A percentile compares a stretch with the other conserved stretches of the same genome.
Conservation (phyloP, 1,284 basidiomycete genomes). For the Heterobasidion parviporum region DNA sequence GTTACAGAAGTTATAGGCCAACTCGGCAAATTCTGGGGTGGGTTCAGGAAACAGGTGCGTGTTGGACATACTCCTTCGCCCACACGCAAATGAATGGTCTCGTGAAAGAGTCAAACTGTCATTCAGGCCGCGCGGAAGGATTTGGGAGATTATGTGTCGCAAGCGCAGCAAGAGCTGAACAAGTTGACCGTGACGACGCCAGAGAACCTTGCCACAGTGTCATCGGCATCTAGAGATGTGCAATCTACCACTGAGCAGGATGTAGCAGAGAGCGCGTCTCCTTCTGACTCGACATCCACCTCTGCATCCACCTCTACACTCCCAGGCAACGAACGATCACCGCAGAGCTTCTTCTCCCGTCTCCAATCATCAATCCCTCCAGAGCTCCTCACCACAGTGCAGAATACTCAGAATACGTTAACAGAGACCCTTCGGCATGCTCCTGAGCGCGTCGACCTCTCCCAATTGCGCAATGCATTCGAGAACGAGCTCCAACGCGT, state of each 20-base stretch:
- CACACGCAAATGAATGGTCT: background rate
- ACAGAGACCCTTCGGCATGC: slow-evolving; percentile 59
- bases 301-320: slow-evolving; percentile 19
- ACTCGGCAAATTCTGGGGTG: slow-evolving; percentile 83
- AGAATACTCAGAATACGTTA: slow-evolving; percentile 53
- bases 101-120: slow-evolving; percentile 61
- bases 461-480: slow-evolving; percentile 49
- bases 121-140: slow-evolving; percentile 73
- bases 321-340: slow-evolving; percentile 12
- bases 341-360: slow-evolving; percentile 52
- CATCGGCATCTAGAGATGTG: background rate
- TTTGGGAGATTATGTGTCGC: slow-evolving; percentile 65
- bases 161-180: slow-evolving; percentile 51
- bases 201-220: background rate
- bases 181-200: slow-evolving; percentile 4
- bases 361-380: slow-evolving; percentile 67
- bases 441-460: slow-evolving; percentile 57
- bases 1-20: slow-evolving; percentile 81
- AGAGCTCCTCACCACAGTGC: slow-evolving; percentile 61
- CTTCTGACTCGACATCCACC: slow-evolving; percentile 17
- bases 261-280: slow-evolving; percentile 1
- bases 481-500: slow-evolving; percentile 44
- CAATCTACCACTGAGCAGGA: background rate
- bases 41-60: slow-evolving; percentile 78
- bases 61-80: background rate